Conservation (phyloP, 495 filamentous ascomycete genomes). For the Hyaloscypha bicolor region DNA sequence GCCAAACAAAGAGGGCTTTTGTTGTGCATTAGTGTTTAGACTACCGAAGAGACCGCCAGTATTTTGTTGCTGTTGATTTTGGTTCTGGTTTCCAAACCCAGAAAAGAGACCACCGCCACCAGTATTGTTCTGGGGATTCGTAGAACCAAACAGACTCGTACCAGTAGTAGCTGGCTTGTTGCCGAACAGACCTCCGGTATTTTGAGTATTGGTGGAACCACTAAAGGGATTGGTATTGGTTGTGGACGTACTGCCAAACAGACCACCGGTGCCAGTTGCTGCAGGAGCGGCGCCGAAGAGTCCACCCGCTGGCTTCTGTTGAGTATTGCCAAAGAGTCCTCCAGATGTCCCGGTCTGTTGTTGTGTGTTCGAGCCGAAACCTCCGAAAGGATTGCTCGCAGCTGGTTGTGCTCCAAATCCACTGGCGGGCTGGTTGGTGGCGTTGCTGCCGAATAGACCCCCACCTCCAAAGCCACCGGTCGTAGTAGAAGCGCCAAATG, state of each 20-base stretch:
- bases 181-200: conserved; percentile 54
- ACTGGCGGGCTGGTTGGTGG: conserved; percentile 33
- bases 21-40: conserved; percentile 41
- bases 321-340: conserved; percentile 43
- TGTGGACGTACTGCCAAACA: conserved; percentile 57
- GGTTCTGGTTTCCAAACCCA: conserved; percentile 43
- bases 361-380: conserved; percentile 31
- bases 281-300: conserved; percentile 46
- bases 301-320: conserved; percentile 48
- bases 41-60: conserved; percentile 46
- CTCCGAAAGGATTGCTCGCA: conserved; percentile 33
- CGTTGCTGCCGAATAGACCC: conserved; percentile 43
- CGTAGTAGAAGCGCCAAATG: conserved; percentile 41
- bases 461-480: conserved; percentile 41
- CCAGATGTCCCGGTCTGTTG: conserved; percentile 38
- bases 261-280: conserved; percentile 53
- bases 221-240: conserved; percentile 35
- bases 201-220: conserved; percentile 39
- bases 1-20: conserved; percentile 50
- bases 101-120: conserved; percentile 51
- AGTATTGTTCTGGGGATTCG: conserved; percentile 38
- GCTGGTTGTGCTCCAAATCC: conserved; percentile 38
- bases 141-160: conserved; percentile 38
- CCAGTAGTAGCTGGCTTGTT: conserved; percentile 36
- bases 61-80: conserved; percentile 61